Evolutionary conservation across 2,329 filamentous ascomycete genomes (phyloP), one percentile per base, ranked within the genome.

Genomic region (Aspergillus proliferans): DNA sequence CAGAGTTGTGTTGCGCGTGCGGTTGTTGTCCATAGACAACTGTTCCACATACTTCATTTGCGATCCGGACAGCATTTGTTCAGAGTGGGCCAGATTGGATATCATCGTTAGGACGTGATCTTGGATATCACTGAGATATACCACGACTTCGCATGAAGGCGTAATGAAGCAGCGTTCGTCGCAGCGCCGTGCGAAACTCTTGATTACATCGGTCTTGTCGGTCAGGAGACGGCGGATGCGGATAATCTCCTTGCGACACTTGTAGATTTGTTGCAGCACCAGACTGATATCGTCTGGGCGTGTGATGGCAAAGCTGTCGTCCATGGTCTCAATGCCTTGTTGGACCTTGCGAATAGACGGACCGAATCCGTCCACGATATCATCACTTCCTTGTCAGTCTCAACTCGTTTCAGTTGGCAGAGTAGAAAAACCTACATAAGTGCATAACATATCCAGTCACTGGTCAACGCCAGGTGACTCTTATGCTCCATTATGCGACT

Each of bases 71-170:
- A 96, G 78, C 78, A 96, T 95, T 78, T 96, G 95, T 69, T 97
- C 92, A 55, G 93, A 95, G 65, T 96, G 91, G 1, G 83, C 83
- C 54, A 97, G 72, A 69, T 93, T 96, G 60, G 86, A 89, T 78
- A 95, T 92, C 91, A 96, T 96, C 33, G 92, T 96, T 51, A 96
- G 86, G 48, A 96, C 90, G 78, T 97, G 92, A 70, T 97, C 92
- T 69, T 96, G 91, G 54, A 96, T 95, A 71, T 97, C 92, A 60
- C 88, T 88, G 26, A 97, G 81, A 65, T 96, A 96, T 62, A 96
- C 80, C 19, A 88, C 90, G 52, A 97, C 94, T 63, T 96, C 41
- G 7, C 22, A 43, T 12, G 41, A 90, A 73, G 91, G 90, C 18
- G 89, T 86, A 5, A 92, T 88, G 1, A 91, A 92, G 41, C 95